Conservation (phyloP, 2,329 filamentous ascomycete species). For the Lecanicillium sp. region DNA sequence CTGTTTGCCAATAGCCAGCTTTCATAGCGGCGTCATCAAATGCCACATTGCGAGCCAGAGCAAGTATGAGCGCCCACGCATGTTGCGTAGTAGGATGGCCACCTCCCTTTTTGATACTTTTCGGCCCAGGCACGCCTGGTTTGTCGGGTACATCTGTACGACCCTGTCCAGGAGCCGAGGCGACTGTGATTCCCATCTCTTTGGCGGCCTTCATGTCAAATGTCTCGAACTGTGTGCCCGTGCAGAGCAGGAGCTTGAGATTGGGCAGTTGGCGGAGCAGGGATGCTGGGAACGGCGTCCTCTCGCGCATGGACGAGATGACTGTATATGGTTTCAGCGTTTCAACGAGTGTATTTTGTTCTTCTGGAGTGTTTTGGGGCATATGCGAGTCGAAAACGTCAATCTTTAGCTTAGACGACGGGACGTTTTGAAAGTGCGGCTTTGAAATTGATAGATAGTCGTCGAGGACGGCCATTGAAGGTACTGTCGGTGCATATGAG, state of each 20-base stretch:
- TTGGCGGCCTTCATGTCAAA: constrained; percentile 48
- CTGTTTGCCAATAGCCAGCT: constrained; percentile 48
- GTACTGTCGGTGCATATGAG: not conserved
- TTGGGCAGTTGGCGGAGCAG: constrained; percentile 51
- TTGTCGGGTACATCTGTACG: constrained; percentile 13
- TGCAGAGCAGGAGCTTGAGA: constrained; percentile 53
- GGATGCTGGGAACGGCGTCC: constrained; percentile 49
- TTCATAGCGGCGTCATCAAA: constrained; percentile 51
- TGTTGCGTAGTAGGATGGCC: constrained; percentile 46
- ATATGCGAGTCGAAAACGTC: constrained; percentile 43
- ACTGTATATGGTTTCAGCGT: constrained; percentile 50
- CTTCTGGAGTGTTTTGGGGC: constrained; percentile 50
- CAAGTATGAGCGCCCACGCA: constrained; percentile 46
- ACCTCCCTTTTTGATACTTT: constrained; percentile 20
- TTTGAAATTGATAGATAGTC: constrained; percentile 58
- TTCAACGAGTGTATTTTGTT: constrained; percentile 47
- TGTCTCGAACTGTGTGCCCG: constrained; percentile 49
- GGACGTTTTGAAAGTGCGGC: constrained; percentile 43
- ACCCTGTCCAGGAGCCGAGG: constrained; percentile 35
- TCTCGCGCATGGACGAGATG: constrained; percentile 55
- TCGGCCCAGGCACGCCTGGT: constrained; percentile 10
- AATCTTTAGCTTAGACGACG: constrained; percentile 33
- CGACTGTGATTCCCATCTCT: constrained; percentile 39
- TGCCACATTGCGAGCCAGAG: constrained; percentile 48
- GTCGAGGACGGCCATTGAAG: constrained; percentile 53